phyloP scores from a whole-genome alignment of 75 land plant genomes.

The Cupressus sempervirens region DNA sequence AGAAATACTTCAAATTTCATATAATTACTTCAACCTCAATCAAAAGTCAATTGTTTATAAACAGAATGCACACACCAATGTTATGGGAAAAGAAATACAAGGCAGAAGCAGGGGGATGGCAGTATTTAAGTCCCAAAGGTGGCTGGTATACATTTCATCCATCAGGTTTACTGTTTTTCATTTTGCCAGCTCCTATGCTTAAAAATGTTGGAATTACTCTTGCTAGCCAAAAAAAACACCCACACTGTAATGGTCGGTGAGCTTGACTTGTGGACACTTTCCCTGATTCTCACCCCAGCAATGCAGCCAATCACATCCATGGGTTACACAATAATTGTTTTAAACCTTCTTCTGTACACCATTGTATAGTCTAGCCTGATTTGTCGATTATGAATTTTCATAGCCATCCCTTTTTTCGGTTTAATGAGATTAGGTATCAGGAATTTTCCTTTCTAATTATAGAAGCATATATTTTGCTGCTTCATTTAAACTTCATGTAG shows the following conservation, averaged over 20 bases:
- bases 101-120: not conserved
- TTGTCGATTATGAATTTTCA: not conserved
- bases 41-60: not conserved
- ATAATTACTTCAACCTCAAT: not conserved
- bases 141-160: not conserved
- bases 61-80: not conserved
- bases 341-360: not conserved
- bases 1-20: not conserved
- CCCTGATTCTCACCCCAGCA: not conserved
- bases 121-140: not conserved
- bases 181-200: not conserved
- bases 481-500: not conserved
- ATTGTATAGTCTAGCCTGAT: not conserved
- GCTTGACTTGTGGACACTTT: not conserved
- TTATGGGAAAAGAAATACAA: not conserved
- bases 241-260: not conserved
- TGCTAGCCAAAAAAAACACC: not conserved
- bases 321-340: not conserved
- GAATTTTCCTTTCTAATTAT: not conserved
- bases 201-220: not conserved
- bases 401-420: not conserved
- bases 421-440: not conserved
- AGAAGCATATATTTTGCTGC: not conserved
- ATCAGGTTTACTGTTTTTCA: not conserved
- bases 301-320: not conserved